Conservation (phyloP, 2,329 filamentous ascomycete genomes). For the Penicillium occitanis region DNA sequence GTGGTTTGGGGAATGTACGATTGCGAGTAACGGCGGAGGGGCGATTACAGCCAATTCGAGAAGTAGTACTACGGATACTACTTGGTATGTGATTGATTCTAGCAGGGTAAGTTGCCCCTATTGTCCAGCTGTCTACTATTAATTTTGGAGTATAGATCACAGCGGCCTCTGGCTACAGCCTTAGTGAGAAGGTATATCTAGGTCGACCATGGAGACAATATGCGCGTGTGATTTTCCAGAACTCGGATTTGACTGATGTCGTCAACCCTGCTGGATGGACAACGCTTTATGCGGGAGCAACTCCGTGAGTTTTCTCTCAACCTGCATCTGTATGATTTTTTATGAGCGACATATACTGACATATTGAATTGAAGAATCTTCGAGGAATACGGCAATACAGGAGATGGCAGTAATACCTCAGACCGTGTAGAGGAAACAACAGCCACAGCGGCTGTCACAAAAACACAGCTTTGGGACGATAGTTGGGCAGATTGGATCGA, state of each 20-base stretch:
- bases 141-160: neutral
- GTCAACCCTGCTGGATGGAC: neutral
- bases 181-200: neutral
- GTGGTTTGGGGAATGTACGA: neutral
- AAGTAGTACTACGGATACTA: neutral
- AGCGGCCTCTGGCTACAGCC: neutral
- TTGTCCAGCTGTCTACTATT: neutral
- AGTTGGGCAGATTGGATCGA: neutral
- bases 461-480: neutral
- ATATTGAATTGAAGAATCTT: neutral
- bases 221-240: neutral
- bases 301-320: neutral
- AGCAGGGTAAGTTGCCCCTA: neutral
- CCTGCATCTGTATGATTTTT: neutral
- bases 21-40: neutral
- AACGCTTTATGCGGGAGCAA: neutral
- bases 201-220: neutral
- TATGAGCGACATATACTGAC: too few relatives aligned
- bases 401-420: neutral
- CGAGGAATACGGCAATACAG: neutral
- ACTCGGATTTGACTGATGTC: neutral
- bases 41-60: neutral
- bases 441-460: neutral
- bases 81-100: neutral
- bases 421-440: neutral